phyloP scores from a whole-genome alignment of 1,139 yeast species.

The Kurtzmaniella natalensis region DNA sequence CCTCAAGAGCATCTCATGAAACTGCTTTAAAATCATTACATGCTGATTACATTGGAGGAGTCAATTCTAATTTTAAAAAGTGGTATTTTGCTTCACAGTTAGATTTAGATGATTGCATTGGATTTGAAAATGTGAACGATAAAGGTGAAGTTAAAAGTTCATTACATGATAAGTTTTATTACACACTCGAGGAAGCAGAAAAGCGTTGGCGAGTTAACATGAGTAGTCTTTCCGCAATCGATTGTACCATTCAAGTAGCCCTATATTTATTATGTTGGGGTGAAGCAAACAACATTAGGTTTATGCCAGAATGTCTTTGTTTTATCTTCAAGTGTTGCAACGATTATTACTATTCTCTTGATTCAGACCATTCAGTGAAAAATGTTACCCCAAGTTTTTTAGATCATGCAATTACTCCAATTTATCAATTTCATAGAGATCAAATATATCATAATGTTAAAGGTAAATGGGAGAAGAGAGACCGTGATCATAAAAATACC shows the following conservation, averaged over 20 bases:
- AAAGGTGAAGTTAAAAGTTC: conserved; percentile 24
- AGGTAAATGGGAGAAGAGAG: conserved; percentile 36
- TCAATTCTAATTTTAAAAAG: conserved; percentile 82
- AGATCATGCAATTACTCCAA: conserved; percentile 69
- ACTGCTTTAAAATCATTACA: conserved; percentile 58
- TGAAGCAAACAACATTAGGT: conserved; percentile 78
- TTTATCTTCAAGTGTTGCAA: conserved; percentile 75
- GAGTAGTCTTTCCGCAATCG: conserved; percentile 48
- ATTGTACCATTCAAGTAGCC: conserved; percentile 62
- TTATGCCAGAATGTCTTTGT: conserved; percentile 82
- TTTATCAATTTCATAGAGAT: conserved; percentile 57
- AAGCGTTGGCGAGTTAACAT: conserved; percentile 67
- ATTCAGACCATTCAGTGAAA: conserved; percentile 21
- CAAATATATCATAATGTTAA: conserved; percentile 44
- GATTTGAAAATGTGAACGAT: conserved; percentile 54
- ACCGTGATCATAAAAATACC: conserved; percentile 49
- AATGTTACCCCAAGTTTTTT: conserved; percentile 37
- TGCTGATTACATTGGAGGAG: conserved; percentile 85
- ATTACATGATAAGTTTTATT: conserved; percentile 28
- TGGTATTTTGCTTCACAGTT: conserved; percentile 96
- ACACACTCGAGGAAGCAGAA: conserved; percentile 72
- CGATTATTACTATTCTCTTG: conserved; percentile 55
- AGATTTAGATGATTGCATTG: conserved; percentile 78
- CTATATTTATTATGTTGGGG: conserved; percentile 82
- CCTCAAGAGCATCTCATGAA: conserved; percentile 55